These are phyloP conservation scores for Trapa incisa DNA, from an alignment of 345 rosid genomes.

Conservation along the genomic window DNA sequence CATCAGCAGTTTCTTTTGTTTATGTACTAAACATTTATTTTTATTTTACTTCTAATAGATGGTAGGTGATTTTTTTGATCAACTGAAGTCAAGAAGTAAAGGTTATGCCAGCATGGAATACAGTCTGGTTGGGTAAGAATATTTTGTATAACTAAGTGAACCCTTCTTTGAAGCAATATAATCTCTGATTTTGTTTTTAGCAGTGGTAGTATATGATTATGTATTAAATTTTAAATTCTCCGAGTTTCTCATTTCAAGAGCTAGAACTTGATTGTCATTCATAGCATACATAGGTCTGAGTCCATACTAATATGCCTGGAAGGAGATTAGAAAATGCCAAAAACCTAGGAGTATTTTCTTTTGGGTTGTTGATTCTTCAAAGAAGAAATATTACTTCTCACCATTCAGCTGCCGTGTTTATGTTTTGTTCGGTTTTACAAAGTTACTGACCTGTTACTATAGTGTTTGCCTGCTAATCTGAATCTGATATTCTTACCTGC, in stretches of 20 bases:
- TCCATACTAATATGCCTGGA: neutral
- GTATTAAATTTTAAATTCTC: neutral
- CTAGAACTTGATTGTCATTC: neutral
- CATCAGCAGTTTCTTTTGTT: neutral
- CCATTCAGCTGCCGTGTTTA: neutral
- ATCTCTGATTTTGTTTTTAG: neutral
- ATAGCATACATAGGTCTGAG: neutral
- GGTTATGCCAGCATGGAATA: conserved; percentile 99
- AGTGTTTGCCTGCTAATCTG: neutral
- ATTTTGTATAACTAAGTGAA: neutral
- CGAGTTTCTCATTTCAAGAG: neutral
- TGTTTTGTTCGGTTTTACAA: neutral
- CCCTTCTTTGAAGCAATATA: neutral
- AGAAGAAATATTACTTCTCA: neutral
- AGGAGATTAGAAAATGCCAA: too few species aligned
- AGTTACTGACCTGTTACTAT: neutral
- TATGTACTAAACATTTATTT: neutral
- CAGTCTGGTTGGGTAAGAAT: conserved; percentile 58
- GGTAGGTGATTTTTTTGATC: conserved; percentile 99
- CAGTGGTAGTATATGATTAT: neutral
- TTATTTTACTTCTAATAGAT: conserved; percentile 28
- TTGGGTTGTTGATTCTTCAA: neutral
- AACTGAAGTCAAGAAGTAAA: conserved; percentile 83
- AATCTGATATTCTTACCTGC: neutral
- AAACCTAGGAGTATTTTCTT: neutral